Base-by-base conservation (phyloP, 2,329 filamentous ascomycete species). In the Clonostachys chloroleuca region DNA sequence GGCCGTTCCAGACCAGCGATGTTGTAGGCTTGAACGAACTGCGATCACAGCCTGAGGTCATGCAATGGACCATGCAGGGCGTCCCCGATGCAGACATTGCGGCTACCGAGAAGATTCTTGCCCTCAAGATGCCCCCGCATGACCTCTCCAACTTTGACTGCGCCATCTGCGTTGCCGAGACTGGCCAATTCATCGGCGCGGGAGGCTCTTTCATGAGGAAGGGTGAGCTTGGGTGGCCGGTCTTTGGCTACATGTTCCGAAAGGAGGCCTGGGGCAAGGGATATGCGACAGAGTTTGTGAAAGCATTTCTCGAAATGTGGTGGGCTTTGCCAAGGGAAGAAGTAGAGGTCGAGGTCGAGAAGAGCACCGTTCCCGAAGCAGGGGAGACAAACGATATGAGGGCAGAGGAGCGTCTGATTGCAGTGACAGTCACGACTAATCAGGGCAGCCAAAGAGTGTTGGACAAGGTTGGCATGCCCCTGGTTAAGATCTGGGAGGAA, bases 21-120 rank as follows among this genome's bases (percentile, higher is more conserved):
- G 64, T 78, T 3, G 61, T 66, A 2, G 73, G 66, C 7, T 50
- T 83, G 14, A 24, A 34, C 16, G 62, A 63, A 18, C 66, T 88
- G 46, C 78, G 83, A 20, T 69, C 67, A 13, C 70, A 83, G 57
- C 71, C 74, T 5, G 80, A 83, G 53, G 78, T 84, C 42, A 87
- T 88, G 84, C 61, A 62, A 47, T 83, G 75, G 70, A 83, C 82
- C 46, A 46, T 51, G 4, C 52, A 57, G 52, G 73, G 71, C 48
- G 47, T 54, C 9, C 53, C 65, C 9, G 75, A 84, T 62, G 50
- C 56, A 46, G 64, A 73, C 54, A 43, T 70, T 3, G 69, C 66
- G 2, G 67, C 71, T 48, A 77, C 78, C 10, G 62, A 61, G 49
- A 54, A 49, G 20, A 69, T 58, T 44, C 56, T 81, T 43, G 58